phyloP scores from a whole-genome alignment of 1,284 basidiomycete genomes.

The Fomitiporia mediterranea region DNA sequence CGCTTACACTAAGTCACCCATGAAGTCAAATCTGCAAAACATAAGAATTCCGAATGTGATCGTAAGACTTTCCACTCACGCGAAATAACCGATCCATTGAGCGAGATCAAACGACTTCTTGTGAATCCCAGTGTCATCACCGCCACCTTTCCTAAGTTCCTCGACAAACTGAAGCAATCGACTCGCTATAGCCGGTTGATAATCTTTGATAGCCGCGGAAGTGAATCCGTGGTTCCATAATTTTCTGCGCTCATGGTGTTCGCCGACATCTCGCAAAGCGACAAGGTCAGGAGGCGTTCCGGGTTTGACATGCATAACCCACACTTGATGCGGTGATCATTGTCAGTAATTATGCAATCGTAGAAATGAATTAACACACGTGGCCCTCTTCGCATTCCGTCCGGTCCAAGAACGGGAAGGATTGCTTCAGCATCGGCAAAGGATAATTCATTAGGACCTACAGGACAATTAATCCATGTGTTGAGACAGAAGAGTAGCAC shows the following conservation, averaged over 20 bases:
- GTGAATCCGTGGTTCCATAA: slow-evolving; percentile 41
- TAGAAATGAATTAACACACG: neutral
- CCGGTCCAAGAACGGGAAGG: slow-evolving; percentile 27
- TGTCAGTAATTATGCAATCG: neutral
- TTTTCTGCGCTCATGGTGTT: slow-evolving; percentile 36
- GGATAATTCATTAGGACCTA: slow-evolving; percentile 34
- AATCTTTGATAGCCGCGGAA: slow-evolving; percentile 34
- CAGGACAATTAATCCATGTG: too few species aligned
- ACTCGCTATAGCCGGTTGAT: slow-evolving; percentile 32
- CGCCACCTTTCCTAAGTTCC: slow-evolving; percentile 23
- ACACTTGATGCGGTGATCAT: neutral
- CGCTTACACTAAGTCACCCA: slow-evolving; percentile 34
- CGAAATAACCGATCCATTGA: slow-evolving; percentile 33
- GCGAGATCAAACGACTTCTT: slow-evolving; percentile 28
- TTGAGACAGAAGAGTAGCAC: too few species aligned
- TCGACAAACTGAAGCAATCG: slow-evolving; percentile 34
- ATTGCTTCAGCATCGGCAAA: slow-evolving; percentile 29
- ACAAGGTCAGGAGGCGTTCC: neutral
- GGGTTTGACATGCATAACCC: neutral
- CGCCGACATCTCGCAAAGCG: slow-evolving; percentile 28
- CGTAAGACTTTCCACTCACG: neutral
- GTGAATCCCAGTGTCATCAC: slow-evolving; percentile 2
- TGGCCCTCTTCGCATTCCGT: slow-evolving; percentile 20
- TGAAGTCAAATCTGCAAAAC: slow-evolving; percentile 33
- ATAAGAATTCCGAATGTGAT: neutral